These are phyloP conservation scores for Penicillium cinerascens DNA, from an alignment of 495 filamentous ascomycete genomes.

Conservation along the genomic window DNA sequence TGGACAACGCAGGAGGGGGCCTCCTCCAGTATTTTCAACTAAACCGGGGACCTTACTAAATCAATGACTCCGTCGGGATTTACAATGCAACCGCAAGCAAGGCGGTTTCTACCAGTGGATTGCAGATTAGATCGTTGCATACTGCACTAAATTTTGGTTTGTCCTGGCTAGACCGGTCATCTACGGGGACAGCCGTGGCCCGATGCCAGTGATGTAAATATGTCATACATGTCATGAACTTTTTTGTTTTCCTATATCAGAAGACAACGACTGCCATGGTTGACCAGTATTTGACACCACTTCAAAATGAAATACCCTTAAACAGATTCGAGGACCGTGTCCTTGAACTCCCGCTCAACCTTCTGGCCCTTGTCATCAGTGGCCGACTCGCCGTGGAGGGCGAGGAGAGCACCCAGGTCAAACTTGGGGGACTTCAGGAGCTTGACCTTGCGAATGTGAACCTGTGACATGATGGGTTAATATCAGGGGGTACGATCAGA, in stretches of 20 bases:
- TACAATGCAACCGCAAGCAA: not conserved
- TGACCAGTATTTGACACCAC: constrained; percentile 29
- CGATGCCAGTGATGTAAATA: constrained; percentile 10
- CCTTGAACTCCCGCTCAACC: constrained; percentile 99
- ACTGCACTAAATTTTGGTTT: constrained; percentile 4
- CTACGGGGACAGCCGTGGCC: constrained; percentile 2
- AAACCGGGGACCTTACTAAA: too few species aligned
- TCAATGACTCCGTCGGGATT: not conserved
- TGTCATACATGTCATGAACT: constrained; percentile 32
- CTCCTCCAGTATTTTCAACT: too few species aligned
- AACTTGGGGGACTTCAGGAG: constrained; percentile 97
- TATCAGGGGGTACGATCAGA: constrained; percentile 13
- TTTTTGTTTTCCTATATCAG: constrained; percentile 33
- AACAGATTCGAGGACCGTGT: constrained; percentile 87
- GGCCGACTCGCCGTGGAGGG: constrained; percentile 92
- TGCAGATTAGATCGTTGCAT: not conserved
- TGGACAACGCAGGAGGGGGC: too few species aligned
- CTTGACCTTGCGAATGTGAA: constrained; percentile 99
- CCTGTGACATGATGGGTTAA: constrained; percentile 48
- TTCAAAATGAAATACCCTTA: constrained; percentile 47
- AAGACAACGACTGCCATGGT: constrained; percentile 27
- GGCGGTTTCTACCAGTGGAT: not conserved
- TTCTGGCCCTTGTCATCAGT: constrained; percentile 97
- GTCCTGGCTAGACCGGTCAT: not conserved
- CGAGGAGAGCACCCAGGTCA: constrained; percentile 91